Evolutionary conservation across 2,329 filamentous ascomycete species (phyloP), one percentile per base, ranked within the genome.

Genomic region (Aschersonia sp.): DNA sequence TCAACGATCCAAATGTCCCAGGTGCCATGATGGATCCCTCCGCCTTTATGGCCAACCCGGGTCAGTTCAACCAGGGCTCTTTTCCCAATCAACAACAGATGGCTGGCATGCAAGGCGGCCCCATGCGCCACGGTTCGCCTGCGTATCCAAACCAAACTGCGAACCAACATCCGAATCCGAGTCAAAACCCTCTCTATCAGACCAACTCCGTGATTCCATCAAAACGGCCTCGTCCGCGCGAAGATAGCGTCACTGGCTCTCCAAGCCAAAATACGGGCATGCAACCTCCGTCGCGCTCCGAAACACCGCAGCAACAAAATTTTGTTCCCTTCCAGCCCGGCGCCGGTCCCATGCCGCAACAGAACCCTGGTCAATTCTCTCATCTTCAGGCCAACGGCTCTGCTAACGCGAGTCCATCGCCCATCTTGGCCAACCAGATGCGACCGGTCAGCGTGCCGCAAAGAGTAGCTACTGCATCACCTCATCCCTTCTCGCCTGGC

Each of bases 391-490:
- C 84, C 54, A 84, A 85, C 58, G 82, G 83, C 46, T 89, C 88
- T 3, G 76, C 80, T 46, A 92, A 89, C 63, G 84, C 87, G 51
- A 95, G 88, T 40, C 91, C 91, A 9, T 97, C 92, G 5, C 92
- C 92, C 31, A 91, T 94, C 52, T 89, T 96, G 79, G 79, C 80
- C 52, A 89, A 84, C 60, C 89, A 94, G 58, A 71, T 82, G 61
- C 78, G 80, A 52, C 76, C 81, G 35, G 78, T 85, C 59, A 76
- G 76, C 57, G 80, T 84, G 10, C 82, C 83, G 40, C 85, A 89
- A 61, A 74, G 89, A 59, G 87, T 97, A 64, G 84, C 89, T 54
- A 96, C 91, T 44, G 84, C 88, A 43, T 97, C 92, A 32, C 91
- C 92, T 3, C 91, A 92, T 64, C 87, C 88, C 1, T 95, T 94